Conservation (phyloP, 305 asterid genomes). For the Solanum chacoense region DNA sequence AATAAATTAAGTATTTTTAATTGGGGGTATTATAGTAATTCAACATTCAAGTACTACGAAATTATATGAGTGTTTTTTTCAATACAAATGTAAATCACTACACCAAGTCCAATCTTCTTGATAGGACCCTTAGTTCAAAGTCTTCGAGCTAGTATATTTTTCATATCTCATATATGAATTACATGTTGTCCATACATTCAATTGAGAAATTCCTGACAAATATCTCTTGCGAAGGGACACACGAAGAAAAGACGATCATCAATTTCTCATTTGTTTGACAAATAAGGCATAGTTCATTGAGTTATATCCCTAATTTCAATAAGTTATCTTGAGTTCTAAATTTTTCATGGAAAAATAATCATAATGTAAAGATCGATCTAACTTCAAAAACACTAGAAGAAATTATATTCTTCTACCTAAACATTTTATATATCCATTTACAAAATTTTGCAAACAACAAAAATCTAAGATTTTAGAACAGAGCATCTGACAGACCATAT, state of each 20-base stretch:
- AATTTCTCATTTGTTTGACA: not conserved
- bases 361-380: not conserved
- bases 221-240: not conserved
- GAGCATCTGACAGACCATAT: not conserved
- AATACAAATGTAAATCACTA: not conserved
- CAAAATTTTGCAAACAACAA: not conserved
- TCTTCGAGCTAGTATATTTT: not conserved
- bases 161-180: not conserved
- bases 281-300: not conserved
- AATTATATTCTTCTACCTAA: not conserved
- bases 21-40: too few species aligned
- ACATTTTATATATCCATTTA: not conserved
- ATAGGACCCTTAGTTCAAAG: not conserved
- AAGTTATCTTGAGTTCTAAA: not conserved
- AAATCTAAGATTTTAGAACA: not conserved
- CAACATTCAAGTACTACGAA: not conserved
- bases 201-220: not conserved
- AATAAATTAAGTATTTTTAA: too few species aligned
- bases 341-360: not conserved
- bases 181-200: not conserved
- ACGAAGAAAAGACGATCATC: not conserved
- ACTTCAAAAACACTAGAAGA: not conserved
- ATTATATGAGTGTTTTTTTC: not conserved
- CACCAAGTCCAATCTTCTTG: not conserved
- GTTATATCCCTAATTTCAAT: not conserved